phyloP scores from a whole-genome alignment of 768 basidiomycete species.

The Russula virescens region DNA sequence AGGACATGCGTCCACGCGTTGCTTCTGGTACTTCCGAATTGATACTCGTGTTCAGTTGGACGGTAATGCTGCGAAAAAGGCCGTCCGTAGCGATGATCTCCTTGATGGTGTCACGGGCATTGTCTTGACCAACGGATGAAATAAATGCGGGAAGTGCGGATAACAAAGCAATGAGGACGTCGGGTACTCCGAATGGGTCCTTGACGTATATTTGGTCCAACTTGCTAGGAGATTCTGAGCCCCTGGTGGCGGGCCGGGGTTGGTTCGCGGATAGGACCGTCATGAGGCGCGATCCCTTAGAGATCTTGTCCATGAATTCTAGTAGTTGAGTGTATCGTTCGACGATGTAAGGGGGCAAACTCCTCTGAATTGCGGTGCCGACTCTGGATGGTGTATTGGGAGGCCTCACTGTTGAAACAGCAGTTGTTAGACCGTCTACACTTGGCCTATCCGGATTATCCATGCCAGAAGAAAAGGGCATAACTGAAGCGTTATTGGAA shows the following conservation, averaged over 20 bases:
- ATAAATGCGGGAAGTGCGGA: neutral
- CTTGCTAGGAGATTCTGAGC: neutral
- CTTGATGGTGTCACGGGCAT: neutral
- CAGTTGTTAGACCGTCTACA: neutral
- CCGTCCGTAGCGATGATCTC: neutral
- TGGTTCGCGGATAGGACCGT: neutral
- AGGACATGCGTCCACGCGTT: neutral
- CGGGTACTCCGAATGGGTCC: neutral
- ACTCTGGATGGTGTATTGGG: neutral
- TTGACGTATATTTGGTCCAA: constrained; percentile 4
- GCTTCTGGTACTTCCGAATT: neutral
- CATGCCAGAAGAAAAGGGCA: neutral
- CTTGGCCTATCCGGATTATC: neutral
- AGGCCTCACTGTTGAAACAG: neutral
- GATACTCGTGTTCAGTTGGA: neutral
- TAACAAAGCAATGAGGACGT: neutral
- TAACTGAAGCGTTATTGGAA: neutral
- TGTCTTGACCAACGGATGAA: neutral
- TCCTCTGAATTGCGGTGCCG: neutral
- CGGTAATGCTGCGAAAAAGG: neutral
- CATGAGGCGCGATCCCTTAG: neutral
- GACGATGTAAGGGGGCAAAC: neutral
- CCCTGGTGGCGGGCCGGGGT: neutral
- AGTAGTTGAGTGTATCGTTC: constrained; percentile 1
- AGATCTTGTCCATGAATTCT: constrained; percentile 2